These are phyloP conservation scores for Fraxinus floribunda DNA, from an alignment of 305 asterid species.

Conservation along the genomic window DNA sequence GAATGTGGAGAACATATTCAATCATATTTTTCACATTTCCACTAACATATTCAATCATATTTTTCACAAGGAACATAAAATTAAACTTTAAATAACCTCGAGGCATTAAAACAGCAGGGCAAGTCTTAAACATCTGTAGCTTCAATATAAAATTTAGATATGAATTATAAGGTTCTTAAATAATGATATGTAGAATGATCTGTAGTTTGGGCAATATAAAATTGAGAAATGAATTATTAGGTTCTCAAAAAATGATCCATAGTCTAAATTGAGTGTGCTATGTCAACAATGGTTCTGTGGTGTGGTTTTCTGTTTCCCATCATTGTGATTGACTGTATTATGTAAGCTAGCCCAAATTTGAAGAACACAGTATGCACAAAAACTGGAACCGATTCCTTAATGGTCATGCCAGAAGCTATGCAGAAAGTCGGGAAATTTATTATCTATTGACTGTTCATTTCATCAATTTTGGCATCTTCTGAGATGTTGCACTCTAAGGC, in stretches of 20 bases:
- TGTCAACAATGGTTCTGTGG: conserved; percentile 6
- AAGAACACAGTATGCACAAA: not conserved
- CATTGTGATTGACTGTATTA: not conserved
- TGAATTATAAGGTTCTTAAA: not conserved
- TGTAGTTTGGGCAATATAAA: not conserved
- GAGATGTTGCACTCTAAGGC: conserved; percentile 33
- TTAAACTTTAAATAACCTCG: not conserved
- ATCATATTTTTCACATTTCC: not conserved
- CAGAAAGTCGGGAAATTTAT: not conserved
- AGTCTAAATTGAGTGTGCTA: not conserved
- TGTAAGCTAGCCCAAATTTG: not conserved
- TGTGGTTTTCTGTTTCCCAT: not conserved
- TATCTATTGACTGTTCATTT: conserved; percentile 45
- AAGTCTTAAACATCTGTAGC: not conserved
- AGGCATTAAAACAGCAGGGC: not conserved
- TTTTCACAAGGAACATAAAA: not conserved
- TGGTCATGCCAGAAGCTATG: conserved; percentile 6
- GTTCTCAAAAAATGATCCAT: not conserved
- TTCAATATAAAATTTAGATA: not conserved
- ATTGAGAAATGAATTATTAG: not conserved
- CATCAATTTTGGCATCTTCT: conserved; percentile 40
- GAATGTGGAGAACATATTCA: not conserved
- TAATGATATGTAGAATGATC: not conserved
- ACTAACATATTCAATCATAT: not conserved
- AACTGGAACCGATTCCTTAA: conserved; percentile 13